Base-by-base conservation (phyloP, 345 rosid species). In the Anacardium occidentale region DNA sequence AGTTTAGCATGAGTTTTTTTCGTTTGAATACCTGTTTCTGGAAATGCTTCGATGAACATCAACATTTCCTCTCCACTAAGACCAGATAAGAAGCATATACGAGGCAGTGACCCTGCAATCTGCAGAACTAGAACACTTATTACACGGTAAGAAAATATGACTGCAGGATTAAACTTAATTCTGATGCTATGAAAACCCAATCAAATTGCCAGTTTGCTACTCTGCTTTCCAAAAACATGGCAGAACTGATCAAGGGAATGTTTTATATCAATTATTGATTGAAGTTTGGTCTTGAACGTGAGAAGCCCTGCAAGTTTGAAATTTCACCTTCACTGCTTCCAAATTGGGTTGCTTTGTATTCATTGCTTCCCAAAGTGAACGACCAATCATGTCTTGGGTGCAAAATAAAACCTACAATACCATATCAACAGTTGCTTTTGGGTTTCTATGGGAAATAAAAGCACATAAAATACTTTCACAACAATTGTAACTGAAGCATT, bases 11-110 rank as follows among this genome's bases (percentile, higher is more conserved):
- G 13, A 29, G 3, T 5, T 25, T 29, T 51, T 26, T 26, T 2
- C 29, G 21, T 32, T 40, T 14, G 64, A 3, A 53, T 91, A 90
- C 96, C 96, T 9, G 87, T 65, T 74, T 94, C 97, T 9, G 90
- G 88, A 68, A 90, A 94, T 68, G 94, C 91, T 76, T 91, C 94
- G 22, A 91, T 89, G 80, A 94, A 89, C 98, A 94, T 94, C 89
- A 87, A 90, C 89, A 85, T 89, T 83, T 94, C 98, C 78, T 94
- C 98, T 70, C 98, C 97, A 15, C 79, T 89, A 66, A 91, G 91
- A 68, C 96, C 97, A 58, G 97, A 94, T 53, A 91, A 81, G 79
- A 90, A 83, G 87, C 97, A 91, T 62, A 94, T 90, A 61, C 93
- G 83, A 29, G 96, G 97, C 64, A 91, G 59, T 7, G 91, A 82